Evolutionary conservation across 257 asterid genomes (phyloP).

Genomic region (Solanum clarkiae): DNA sequence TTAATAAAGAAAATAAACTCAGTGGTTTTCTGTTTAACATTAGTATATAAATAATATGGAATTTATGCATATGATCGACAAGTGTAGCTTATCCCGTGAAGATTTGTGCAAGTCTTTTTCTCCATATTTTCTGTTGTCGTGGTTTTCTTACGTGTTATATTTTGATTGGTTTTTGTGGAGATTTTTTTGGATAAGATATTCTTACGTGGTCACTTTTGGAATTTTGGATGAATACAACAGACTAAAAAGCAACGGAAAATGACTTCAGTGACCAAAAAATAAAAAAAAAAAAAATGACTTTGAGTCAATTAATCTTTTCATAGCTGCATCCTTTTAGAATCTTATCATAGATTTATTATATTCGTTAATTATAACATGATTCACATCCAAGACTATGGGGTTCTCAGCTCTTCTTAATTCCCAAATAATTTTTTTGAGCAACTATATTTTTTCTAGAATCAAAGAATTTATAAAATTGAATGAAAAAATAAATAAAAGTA

Average conservation of each 20-base stretch:
- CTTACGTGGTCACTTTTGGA: background rate
- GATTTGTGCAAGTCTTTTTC: background rate
- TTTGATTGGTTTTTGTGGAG: background rate
- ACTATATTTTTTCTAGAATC: background rate
- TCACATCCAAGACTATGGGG: background rate
- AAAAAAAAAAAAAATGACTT: background rate
- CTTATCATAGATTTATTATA: background rate
- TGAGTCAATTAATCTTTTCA: background rate
- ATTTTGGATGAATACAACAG: background rate
- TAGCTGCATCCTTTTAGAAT: background rate
- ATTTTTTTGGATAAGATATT: conserved; percentile 6
- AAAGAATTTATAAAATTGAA: background rate
- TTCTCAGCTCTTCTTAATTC: background rate
- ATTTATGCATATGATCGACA: background rate
- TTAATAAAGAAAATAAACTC: background rate
- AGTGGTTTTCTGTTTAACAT: background rate
- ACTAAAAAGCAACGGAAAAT: background rate
- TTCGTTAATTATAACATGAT: background rate
- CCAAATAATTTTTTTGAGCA: background rate
- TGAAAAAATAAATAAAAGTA: background rate
- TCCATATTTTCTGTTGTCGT: background rate
- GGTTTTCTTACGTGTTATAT: background rate
- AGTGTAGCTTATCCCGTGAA: background rate
- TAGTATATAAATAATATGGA: background rate
- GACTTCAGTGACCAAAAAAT: background rate